A percentile compares a stretch with the other conserved stretches of the same genome.
These are phyloP conservation scores for Penicillium thymicola DNA, from an alignment of 2,329 filamentous ascomycete genomes.

Conservation along the genomic window DNA sequence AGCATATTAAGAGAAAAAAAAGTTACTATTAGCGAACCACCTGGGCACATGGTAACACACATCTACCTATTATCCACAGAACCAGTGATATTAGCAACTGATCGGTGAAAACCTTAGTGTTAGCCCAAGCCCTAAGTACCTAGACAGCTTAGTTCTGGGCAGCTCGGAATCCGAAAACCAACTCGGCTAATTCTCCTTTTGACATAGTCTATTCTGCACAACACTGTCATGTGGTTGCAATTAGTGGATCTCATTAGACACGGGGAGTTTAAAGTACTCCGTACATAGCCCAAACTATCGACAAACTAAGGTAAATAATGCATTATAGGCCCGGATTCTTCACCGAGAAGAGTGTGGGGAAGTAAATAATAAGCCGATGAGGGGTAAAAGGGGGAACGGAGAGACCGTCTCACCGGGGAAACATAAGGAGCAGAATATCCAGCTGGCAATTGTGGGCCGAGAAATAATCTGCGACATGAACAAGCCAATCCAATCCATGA, in stretches of 20 bases:
- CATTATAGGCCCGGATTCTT: conserved; percentile 12
- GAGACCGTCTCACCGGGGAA: not conserved
- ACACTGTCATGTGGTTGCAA: not conserved
- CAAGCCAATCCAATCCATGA: conserved; percentile 11
- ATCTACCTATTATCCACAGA: not conserved
- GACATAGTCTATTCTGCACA: not conserved
- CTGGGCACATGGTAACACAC: not conserved
- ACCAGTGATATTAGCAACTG: not conserved
- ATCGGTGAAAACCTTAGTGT: conserved; percentile 6
- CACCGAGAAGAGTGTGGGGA: conserved; percentile 18
- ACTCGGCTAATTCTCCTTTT: conserved; percentile 3
- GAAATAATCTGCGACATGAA: not conserved
- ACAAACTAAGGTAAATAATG: conserved; percentile 2
- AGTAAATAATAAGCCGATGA: conserved; percentile 4
- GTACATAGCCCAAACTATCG: not conserved
- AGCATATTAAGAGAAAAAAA: not conserved
- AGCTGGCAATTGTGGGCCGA: not conserved
- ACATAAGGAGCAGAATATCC: not conserved
- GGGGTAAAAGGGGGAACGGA: conserved; percentile 3
- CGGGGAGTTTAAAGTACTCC: not conserved
- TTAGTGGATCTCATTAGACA: not conserved
- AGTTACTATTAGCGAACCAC: not conserved
- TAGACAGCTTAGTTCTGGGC: not conserved
- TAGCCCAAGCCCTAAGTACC: conserved; percentile 1
- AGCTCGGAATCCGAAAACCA: not conserved